These are phyloP conservation scores for Fraxinus paxiana DNA, from an alignment of 305 asterid genomes.

Conservation along the genomic window DNA sequence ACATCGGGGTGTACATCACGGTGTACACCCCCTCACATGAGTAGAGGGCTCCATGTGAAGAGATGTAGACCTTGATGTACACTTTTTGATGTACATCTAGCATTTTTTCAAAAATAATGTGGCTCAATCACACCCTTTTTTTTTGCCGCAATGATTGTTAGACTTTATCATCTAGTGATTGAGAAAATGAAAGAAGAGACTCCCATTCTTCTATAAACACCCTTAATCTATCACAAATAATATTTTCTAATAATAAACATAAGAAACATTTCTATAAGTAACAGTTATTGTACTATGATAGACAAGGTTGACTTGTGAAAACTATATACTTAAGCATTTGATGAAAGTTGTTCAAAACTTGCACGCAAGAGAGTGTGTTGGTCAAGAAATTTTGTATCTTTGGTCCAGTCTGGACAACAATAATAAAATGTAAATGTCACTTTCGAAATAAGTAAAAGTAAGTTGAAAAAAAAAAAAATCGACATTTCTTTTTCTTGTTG, in stretches of 20 bases:
- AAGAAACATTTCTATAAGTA: background rate
- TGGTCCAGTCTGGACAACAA: background rate
- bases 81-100: too few species aligned
- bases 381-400: background rate
- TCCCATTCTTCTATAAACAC: background rate
- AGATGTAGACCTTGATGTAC: too few species aligned
- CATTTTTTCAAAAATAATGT: too few species aligned
- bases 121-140: too few species aligned
- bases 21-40: too few species aligned
- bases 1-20: too few species aligned
- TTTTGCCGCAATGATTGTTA: background rate
- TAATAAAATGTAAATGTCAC: background rate
- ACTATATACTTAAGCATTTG: background rate
- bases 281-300: background rate
- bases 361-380: background rate
- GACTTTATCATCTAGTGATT: background rate
- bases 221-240: background rate
- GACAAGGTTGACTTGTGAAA: background rate
- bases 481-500: background rate
- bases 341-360: background rate
- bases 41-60: too few species aligned
- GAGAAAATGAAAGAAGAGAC: background rate
- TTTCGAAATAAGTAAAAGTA: background rate
- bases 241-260: background rate
- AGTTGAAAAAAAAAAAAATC: background rate